Evolutionary conservation across 768 basidiomycete species (phyloP), one percentile per base, ranked within the genome.

Genomic region (Mycena alexandri): DNA sequence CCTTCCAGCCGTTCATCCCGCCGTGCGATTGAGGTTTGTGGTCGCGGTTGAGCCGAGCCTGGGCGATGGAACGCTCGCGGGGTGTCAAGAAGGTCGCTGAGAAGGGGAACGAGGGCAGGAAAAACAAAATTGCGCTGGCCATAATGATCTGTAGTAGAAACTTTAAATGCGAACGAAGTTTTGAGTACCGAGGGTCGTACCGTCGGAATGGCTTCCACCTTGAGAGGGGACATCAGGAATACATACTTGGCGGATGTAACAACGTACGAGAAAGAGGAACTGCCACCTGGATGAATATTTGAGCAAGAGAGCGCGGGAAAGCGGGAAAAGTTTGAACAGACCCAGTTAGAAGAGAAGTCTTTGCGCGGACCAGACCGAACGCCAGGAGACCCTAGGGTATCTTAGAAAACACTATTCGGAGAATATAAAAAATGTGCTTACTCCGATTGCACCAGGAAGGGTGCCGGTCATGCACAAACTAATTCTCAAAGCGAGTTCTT

Each of bases 401-500:
- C 34, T 63, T 21, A 61, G 57, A 33, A 42, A 65, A 29, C 58
- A 17, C 48, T 34, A 38, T 7, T 22, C 29, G 34, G 24, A 21
- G 19, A 11, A 10, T 2, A 43, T 10, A 0, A 46, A 58, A 22
- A 17, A 21, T 12, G 1, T 50, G 53, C 79, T 34, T 63, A 86
- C 86, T 36, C 87, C 86, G 62, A 88, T 83, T 0, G 86, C 85
- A 24, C 87, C 87, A 9, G 87, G 86, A 24, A 87, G 75, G 1
- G 86, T 87, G 10, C 86, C 86, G 8, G 87, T 87, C 86, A 88
- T 87, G 57, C 86, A 84, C 4, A 88, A 75, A 71, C 87, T 88
- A 65, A 63, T 63, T 8, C 52, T 21, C 38, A 58, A 75, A 0
- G 87, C 86, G 16, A 88, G 79, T 71, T 88, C 86, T 52, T 81